phyloP scores from a whole-genome alignment of 306 rosid genomes.

The Glycyrrhiza uralensis region DNA sequence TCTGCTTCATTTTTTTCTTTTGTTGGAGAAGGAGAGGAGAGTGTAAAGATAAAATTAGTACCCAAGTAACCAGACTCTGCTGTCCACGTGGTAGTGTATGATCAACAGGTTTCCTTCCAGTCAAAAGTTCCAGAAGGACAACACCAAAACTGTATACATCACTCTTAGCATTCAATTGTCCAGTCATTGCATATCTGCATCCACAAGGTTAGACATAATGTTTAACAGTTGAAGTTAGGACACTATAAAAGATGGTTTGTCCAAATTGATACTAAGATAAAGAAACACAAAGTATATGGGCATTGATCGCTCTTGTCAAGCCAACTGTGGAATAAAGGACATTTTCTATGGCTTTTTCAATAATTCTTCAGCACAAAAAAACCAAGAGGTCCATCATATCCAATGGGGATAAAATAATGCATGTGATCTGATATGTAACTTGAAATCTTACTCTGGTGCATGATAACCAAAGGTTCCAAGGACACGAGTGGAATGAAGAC shows the following conservation, averaged over 20 bases:
- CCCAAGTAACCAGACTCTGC: slow-evolving; percentile 98
- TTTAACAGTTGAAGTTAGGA: not conserved
- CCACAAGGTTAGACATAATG: slow-evolving; percentile 27
- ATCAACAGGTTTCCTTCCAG: slow-evolving; percentile 93
- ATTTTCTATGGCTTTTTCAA: slow-evolving; percentile 10
- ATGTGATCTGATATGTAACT: slow-evolving; percentile 1
- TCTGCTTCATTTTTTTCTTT: not conserved
- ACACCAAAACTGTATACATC: slow-evolving; percentile 97
- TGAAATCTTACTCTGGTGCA: slow-evolving; percentile 85
- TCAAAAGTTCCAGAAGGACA: slow-evolving; percentile 87
- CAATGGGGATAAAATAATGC: not conserved
- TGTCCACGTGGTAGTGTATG: slow-evolving; percentile 93
- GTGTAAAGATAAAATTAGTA: slow-evolving; percentile 29
- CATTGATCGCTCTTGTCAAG: not conserved
- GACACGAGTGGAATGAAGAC: slow-evolving; percentile 95
- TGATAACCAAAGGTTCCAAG: slow-evolving; percentile 97
- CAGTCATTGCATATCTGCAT: slow-evolving; percentile 93
- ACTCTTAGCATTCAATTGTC: slow-evolving; percentile 92
- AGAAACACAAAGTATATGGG: slow-evolving; percentile 11
- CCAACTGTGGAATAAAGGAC: slow-evolving; percentile 11
- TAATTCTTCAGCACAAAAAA: slow-evolving; percentile 5
- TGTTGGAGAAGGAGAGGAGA: not conserved
- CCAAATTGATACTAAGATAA: slow-evolving; percentile 8
- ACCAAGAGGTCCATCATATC: not conserved
- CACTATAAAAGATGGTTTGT: not conserved